A percentile compares a stretch with the other conserved stretches of the same genome.
Conservation (phyloP, 2,329 filamentous ascomycete genomes). For the Moelleriella libera region DNA sequence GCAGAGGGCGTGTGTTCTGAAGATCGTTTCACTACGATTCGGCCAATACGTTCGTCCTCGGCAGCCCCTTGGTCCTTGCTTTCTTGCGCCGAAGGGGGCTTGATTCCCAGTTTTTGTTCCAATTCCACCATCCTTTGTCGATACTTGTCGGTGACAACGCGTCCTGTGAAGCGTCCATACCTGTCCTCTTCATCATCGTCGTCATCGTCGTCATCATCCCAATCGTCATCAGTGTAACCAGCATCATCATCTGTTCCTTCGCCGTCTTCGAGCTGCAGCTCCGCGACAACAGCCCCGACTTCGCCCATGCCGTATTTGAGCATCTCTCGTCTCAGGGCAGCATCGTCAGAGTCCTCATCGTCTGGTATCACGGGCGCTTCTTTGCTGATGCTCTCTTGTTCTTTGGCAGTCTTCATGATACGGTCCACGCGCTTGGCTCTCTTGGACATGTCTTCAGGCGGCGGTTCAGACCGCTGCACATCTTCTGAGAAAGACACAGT, state of each 20-base stretch:
- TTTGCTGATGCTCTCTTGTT: conserved; percentile 33
- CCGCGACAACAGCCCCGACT: conserved; percentile 81
- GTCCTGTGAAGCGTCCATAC: conserved; percentile 57
- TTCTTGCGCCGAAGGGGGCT: conserved; percentile 31
- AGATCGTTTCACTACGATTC: conserved; percentile 31
- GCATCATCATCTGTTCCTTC: conserved; percentile 38
- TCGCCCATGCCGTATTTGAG: conserved; percentile 79
- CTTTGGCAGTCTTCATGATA: conserved; percentile 41
- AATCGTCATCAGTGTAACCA: conserved; percentile 35
- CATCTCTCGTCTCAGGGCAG: conserved; percentile 73
- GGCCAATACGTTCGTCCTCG: conserved; percentile 37
- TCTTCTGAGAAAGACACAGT: conserved; percentile 50
- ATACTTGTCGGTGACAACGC: conserved; percentile 60
- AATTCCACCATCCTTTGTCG: conserved; percentile 73
- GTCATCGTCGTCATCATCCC: conserved; percentile 35
- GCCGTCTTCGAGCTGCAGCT: conserved; percentile 69
- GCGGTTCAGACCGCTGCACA: conserved; percentile 19
- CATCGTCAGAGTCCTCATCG: conserved; percentile 69
- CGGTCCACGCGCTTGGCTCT: conserved; percentile 36
- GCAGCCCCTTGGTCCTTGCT: conserved; percentile 16
- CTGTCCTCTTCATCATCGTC: conserved; percentile 63
- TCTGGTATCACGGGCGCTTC: conserved; percentile 46
- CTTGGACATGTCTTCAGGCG: conserved; percentile 17
- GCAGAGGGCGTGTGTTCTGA: conserved; percentile 6
- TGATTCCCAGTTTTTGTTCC: conserved; percentile 58